Base-by-base conservation (phyloP, 805 yeast genomes). In the Saturnispora galanensis region DNA sequence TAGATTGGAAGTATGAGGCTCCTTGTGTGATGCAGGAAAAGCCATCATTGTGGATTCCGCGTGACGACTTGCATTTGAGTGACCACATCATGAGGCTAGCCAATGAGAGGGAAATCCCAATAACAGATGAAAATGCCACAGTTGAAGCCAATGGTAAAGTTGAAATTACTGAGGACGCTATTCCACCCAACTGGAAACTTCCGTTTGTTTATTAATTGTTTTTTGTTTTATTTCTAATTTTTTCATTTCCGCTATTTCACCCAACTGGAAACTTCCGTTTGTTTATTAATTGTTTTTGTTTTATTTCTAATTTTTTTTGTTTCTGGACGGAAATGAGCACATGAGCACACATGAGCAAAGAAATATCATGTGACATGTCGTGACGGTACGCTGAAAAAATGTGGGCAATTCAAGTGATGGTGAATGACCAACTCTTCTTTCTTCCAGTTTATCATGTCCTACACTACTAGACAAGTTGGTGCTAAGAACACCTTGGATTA, bases 401-500 rank as follows among this genome's bases (percentile, higher is more conserved):
- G 26, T 21, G 4, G 26, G 26, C 26, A 21, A 21, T 21, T 21
- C 7, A 5, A 21, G 8, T 21, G 26, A 21, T 21, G 6, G 10
- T 13, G 34, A 31, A 31, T 31, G 15, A 31, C 15, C 30, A 11
- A 7, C 17, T 36, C 39, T 36, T 36, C 30, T 17, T 16, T 36
- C 39, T 36, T 16, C 26, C 13, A 28, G 10, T 16, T 30, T 7
- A 56, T 17, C 58, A 83, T 84, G 90, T 67, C 77, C 53, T 90
- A 83, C 80, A 68, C 90, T 49, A 75, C 93, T 52, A 95, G 96
- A 75, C 89, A 84, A 71, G 71, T 89, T 60, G 98, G 96, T 62
- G 94, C 97, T 55, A 87, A 93, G 64, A 80, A 89, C 85, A 84
- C 97, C 52, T 76, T 87, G 58, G 97, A 90, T 60, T 84, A 81